These are phyloP conservation scores for Penicillium sp. DNA, from an alignment of 2,329 filamentous ascomycete species.

Conservation along the genomic window DNA sequence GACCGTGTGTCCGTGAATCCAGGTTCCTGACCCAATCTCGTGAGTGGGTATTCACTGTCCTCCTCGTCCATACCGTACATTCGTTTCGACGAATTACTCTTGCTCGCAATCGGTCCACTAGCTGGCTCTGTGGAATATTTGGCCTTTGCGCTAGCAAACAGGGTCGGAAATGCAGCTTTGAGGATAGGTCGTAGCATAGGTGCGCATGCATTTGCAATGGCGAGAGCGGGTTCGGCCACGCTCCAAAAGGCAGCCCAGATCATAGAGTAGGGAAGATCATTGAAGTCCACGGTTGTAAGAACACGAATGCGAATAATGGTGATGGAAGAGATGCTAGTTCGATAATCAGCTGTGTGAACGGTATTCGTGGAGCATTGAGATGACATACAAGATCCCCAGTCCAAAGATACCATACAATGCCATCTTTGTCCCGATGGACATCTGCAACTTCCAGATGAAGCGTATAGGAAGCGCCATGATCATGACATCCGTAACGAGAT, in stretches of 20 bases:
- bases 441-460: constrained; percentile 29
- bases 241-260: constrained; percentile 29
- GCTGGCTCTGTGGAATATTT: constrained; percentile 7
- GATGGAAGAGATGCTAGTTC: constrained; percentile 27
- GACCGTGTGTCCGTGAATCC: constrained; percentile 2
- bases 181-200: constrained; percentile 28
- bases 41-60: constrained; percentile 17
- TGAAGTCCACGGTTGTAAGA: constrained; percentile 23
- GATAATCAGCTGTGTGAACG: neutral
- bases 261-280: constrained; percentile 26
- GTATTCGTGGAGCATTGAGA: neutral
- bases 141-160: constrained; percentile 10
- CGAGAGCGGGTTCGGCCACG: constrained; percentile 27
- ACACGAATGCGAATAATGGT: constrained; percentile 27
- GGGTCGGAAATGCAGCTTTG: constrained; percentile 15
- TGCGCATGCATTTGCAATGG: constrained; percentile 24
- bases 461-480: constrained; percentile 27
- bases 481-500: constrained; percentile 26
- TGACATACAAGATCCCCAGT: constrained; percentile 26
- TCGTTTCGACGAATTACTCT: constrained; percentile 3
- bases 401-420: constrained; percentile 26
- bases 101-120: constrained; percentile 2
- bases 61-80: constrained; percentile 7
- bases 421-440: constrained; percentile 24
- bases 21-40: neutral